Evolutionary conservation across 164 flowering plant genomes (phyloP).

Genomic region (Aristolochia fimbriata): DNA sequence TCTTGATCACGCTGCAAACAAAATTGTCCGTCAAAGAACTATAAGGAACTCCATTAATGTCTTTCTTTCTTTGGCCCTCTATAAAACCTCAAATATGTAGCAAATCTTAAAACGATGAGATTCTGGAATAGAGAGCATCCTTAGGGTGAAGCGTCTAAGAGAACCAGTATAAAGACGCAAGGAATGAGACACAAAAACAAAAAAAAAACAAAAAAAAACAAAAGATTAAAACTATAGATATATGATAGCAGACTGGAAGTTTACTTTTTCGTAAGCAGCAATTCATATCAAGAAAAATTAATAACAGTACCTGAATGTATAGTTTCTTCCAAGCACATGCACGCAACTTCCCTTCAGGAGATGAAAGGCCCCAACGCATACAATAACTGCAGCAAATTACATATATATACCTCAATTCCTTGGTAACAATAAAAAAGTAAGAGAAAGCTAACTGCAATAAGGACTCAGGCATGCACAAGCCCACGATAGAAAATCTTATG

Average conservation of each 20-base stretch:
- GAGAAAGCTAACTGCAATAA: too few species aligned
- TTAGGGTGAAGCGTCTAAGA: too few species aligned
- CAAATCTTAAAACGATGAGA: too few species aligned
- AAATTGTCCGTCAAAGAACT: neutral
- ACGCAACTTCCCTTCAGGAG: slow-evolving; percentile 42
- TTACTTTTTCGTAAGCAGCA: neutral
- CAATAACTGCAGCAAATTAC: slow-evolving; percentile 40
- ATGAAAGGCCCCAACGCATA: slow-evolving; percentile 77
- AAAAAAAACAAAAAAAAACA: neutral
- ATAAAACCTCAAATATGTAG: too few species aligned
- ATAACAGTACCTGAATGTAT: slow-evolving; percentile 57
- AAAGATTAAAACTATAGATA: neutral
- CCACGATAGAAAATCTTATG: too few species aligned
- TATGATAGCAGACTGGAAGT: neutral
- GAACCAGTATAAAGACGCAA: too few species aligned
- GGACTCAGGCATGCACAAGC: too few species aligned
- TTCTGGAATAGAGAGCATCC: too few species aligned
- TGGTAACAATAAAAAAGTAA: too few species aligned
- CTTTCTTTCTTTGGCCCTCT: too few species aligned
- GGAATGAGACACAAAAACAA: neutral
- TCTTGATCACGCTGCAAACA: slow-evolving; percentile 76
- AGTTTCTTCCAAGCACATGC: slow-evolving; percentile 90
- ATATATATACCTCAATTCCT: too few species aligned
- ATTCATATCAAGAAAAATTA: neutral
- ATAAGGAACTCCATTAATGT: too few species aligned